phyloP scores from a whole-genome alignment of 1,139 yeast species.

The Kodamaea sp. region DNA sequence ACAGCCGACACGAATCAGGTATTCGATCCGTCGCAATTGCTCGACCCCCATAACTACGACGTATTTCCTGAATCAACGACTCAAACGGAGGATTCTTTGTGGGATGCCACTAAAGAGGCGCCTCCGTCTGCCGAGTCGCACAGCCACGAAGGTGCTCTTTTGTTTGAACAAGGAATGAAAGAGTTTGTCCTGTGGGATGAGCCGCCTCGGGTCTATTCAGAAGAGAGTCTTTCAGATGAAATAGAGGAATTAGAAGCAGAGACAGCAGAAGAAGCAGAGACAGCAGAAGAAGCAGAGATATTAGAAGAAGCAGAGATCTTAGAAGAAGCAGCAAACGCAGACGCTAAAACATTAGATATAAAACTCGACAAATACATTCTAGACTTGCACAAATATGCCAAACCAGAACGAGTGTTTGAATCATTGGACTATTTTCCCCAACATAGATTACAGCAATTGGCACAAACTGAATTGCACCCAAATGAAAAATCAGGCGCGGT shows the following conservation, averaged over 20 bases:
- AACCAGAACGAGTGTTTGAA: conserved; percentile 33
- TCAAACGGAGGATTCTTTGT: conserved; percentile 27
- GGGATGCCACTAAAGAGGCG: conserved; percentile 41
- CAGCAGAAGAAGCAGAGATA: too few relatives aligned
- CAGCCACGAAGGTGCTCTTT: conserved; percentile 13
- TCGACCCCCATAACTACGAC: conserved; percentile 30
- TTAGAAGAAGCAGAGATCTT: too few relatives aligned
- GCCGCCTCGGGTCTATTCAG: conserved; percentile 11
- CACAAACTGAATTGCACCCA: not conserved
- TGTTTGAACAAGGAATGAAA: conserved; percentile 12
- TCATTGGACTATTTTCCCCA: conserved; percentile 27
- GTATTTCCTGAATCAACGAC: conserved; percentile 17
- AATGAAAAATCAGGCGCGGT: conserved; percentile 1
- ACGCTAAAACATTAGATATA: too few relatives aligned
- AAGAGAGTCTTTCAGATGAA: not conserved
- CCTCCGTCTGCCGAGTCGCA: conserved; percentile 21
- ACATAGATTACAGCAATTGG: conserved; percentile 18
- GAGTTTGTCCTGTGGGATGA: conserved; percentile 20
- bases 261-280: too few relatives aligned
- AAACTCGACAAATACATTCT: too few relatives aligned
- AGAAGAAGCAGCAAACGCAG: too few relatives aligned
- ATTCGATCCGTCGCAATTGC: conserved; percentile 12
- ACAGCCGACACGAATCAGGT: not conserved
- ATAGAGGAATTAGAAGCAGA: too few relatives aligned
- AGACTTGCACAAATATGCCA: conserved; percentile 1